Base-by-base conservation (phyloP, 805 yeast genomes). In the Nakazawaea wyomingensis region DNA sequence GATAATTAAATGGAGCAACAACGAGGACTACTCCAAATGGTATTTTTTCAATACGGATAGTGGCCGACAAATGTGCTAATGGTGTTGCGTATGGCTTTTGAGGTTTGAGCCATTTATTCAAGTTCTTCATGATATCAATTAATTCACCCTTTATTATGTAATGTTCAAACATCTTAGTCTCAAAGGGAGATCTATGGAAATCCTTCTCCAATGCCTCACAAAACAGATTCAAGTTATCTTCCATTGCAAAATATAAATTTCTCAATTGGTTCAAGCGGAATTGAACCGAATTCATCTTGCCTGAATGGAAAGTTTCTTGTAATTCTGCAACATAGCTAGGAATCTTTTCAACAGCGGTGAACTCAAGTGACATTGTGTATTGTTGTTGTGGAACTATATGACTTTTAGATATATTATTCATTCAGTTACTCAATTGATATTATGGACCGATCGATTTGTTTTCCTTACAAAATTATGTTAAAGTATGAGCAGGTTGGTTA, bases 1-100 rank as follows among this genome's bases (percentile, higher is more conserved):
- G 96, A 58, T 80, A 88, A 62, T 87, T 87, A 74, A 83, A 87
- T 0, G 96, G 91, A 3, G 83, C 66, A 38, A 90, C 78, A 39
- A 91, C 69, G 46, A 89, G 70, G 3, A 83, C 83, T 2, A 75
- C 72, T 4, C 97, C 98, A 20, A 71, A 43, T 4, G 82, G 71
- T 10, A 66, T 66, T 37, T 56, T 60, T 43, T 73, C 74, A 16
- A 68, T 52, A 9, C 49, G 31, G 5, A 48, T 34, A 18, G 48
- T 39, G 7, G 54, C 34, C 2, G 61, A 51, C n/a, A 57, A 42
- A 42, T 51, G 63, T 45, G 45, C 26, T 2, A 68, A 39, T 1
- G 80, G 71, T 29, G 63, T 43, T 41, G 60, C 64, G 9, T 55
- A 49, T 2, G 69, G 69, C 4, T 57, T 52, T 44, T 70, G 70